These are phyloP conservation scores for Wallacemonas sp. DNA, from an alignment of 208 protist species.

Conservation along the genomic window DNA sequence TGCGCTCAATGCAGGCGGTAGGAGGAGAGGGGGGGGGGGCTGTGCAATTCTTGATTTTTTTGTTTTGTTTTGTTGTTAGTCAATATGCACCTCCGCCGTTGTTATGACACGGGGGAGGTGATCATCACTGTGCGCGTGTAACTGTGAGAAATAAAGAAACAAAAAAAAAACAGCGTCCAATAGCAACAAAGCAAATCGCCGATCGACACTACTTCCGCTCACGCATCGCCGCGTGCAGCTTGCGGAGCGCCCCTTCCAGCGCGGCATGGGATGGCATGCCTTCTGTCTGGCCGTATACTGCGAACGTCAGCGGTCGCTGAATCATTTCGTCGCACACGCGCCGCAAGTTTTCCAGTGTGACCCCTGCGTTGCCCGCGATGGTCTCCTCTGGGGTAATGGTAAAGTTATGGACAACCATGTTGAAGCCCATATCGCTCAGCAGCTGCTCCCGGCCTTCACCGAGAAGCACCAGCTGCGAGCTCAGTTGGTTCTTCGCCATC, in stretches of 20 bases:
- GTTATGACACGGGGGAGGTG: too few species aligned
- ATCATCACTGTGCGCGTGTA: too few species aligned
- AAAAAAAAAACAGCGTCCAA: neutral
- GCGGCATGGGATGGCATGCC: constrained; percentile 59
- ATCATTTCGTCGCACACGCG: constrained; percentile 70
- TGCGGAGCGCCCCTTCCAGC: constrained; percentile 53
- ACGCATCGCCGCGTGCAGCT: constrained; percentile 46
- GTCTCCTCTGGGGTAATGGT: constrained; percentile 80
- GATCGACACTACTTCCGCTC: constrained; percentile 14
- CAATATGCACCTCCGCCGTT: too few species aligned
- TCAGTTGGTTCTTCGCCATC: constrained; percentile 90
- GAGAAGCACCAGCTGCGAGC: constrained; percentile 83
- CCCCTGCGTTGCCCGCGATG: constrained; percentile 50
- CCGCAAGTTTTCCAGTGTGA: constrained; percentile 72
- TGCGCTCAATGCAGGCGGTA: too few species aligned
- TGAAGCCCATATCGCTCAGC: constrained; percentile 89
- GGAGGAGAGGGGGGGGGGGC: too few species aligned
- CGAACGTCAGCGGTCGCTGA: constrained; percentile 63
- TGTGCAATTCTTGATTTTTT: constrained; percentile 5
- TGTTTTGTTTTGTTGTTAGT: constrained; percentile 7
- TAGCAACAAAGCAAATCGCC: neutral
- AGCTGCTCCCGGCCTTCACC: constrained; percentile 82
- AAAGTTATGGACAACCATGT: constrained; percentile 82
- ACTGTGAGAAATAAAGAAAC: neutral
- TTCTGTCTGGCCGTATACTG: constrained; percentile 73